Evolutionary conservation across 2,329 filamentous ascomycete genomes (phyloP).

Genomic region (Aspergillus fumigatiaffinis): DNA sequence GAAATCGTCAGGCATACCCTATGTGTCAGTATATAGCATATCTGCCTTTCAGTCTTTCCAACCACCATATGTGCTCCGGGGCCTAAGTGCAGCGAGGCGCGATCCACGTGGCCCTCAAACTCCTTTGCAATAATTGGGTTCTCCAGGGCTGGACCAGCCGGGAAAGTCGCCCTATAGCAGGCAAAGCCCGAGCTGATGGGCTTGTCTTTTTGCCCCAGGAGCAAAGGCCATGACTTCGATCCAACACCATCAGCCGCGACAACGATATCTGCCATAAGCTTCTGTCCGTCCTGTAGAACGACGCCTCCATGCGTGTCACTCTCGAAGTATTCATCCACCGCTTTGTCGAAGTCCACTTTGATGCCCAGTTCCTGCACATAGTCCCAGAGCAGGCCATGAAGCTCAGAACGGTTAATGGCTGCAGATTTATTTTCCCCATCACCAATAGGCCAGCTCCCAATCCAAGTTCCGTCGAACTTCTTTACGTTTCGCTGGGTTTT

Average conservation of each 20-base stretch:
- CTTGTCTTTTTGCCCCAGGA: neutral
- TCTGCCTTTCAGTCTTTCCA: neutral
- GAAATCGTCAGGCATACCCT: neutral
- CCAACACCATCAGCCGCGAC: slow-evolving; percentile 5
- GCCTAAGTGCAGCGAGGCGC: neutral
- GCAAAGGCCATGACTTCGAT: slow-evolving; percentile 1
- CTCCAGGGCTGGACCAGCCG: neutral
- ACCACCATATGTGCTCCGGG: slow-evolving; percentile 2
- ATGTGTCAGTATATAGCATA: slow-evolving; percentile 3
- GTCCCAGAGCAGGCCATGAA: neutral
- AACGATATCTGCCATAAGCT: slow-evolving; percentile 1
- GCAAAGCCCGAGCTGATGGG: slow-evolving; percentile 2
- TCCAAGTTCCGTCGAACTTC: slow-evolving; percentile 2
- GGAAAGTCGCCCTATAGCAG: slow-evolving; percentile 3
- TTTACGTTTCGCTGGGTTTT: neutral
- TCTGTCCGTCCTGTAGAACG: neutral
- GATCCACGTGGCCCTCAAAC: neutral
- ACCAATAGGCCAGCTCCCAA: slow-evolving; percentile 1
- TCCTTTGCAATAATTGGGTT: slow-evolving; percentile 1
- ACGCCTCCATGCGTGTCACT: neutral
- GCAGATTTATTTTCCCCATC: neutral
- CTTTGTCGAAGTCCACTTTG: neutral
- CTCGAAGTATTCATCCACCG: slow-evolving; percentile 1
- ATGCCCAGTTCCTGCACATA: neutral
- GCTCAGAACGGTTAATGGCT: slow-evolving; percentile 1